These are phyloP conservation scores for Lantana camara DNA, from an alignment of 257 asterid genomes.

Conservation along the genomic window DNA sequence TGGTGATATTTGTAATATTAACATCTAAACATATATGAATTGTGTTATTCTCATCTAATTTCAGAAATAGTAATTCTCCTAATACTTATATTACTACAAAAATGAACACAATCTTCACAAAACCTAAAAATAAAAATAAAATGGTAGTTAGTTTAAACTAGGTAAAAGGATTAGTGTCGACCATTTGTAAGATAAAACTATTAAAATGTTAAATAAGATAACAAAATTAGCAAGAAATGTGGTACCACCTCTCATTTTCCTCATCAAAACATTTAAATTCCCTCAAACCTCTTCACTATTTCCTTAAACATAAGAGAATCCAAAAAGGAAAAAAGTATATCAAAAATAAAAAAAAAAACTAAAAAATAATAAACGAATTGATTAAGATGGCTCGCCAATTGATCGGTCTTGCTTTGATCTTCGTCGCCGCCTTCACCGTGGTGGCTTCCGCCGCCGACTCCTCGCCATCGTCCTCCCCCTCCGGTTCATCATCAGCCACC, in stretches of 20 bases:
- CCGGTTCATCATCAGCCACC: slow-evolving; percentile 33
- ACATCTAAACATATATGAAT: too few species aligned
- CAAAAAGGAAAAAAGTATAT: background rate
- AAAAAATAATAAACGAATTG: background rate
- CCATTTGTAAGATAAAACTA: too few species aligned
- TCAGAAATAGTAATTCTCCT: too few species aligned
- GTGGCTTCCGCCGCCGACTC: slow-evolving; percentile 58
- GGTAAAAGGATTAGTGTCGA: too few species aligned
- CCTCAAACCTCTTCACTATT: slow-evolving; percentile 40
- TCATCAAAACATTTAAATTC: slow-evolving; percentile 23
- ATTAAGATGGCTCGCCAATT: slow-evolving; percentile 62
- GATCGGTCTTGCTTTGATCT: slow-evolving; percentile 45
- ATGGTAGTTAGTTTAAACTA: too few species aligned
- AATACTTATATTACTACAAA: too few species aligned
- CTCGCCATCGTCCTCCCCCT: slow-evolving; percentile 43
- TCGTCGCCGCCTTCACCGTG: slow-evolving; percentile 53
- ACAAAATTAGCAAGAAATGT: background rate
- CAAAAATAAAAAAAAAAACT: background rate
- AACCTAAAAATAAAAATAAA: too few species aligned
- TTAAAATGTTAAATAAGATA: too few species aligned
- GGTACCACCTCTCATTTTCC: background rate
- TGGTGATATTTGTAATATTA: too few species aligned
- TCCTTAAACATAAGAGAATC: slow-evolving; percentile 50
- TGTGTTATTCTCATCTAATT: too few species aligned
- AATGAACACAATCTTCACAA: too few species aligned